Percentiles rank a stretch among this genome's conserved stretches.
Conservation (phyloP, 768 basidiomycete genomes). For the Obba rivulosa region DNA sequence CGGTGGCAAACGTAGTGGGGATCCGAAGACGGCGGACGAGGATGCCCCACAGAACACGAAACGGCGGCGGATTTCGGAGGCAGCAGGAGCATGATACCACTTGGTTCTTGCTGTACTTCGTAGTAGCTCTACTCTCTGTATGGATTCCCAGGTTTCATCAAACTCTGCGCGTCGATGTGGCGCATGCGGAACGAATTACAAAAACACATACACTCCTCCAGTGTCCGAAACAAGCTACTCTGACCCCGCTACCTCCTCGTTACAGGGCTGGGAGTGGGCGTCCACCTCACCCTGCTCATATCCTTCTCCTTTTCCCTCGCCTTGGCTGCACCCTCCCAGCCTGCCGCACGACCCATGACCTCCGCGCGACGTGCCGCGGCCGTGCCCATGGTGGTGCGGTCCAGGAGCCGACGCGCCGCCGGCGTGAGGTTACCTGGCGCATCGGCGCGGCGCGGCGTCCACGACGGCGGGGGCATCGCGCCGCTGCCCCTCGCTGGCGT, state of each 20-base stretch:
- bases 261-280: constrained; percentile 60
- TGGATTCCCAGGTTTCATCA: constrained; percentile 1
- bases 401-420: constrained; percentile 73
- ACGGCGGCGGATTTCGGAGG: constrained; percentile 47
- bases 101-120: neutral
- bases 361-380: constrained; percentile 60
- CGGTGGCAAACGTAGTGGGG: constrained; percentile 11
- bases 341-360: constrained; percentile 52
- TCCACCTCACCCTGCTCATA: constrained; percentile 67
- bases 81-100: constrained; percentile 10
- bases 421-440: constrained; percentile 77
- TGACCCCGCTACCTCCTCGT: constrained; percentile 24
- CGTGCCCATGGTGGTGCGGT: constrained; percentile 64
- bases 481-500: constrained; percentile 38
- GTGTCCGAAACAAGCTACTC: neutral
- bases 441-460: constrained; percentile 73
- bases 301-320: constrained; percentile 50
- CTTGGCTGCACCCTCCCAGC: constrained; percentile 44
- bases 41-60: constrained; percentile 43
- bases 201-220: neutral
- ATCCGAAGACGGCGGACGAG: constrained; percentile 7
- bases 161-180: neutral
- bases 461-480: constrained; percentile 74
- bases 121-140: neutral
- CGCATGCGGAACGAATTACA: neutral